These are phyloP conservation scores for Trichoderma sp. DNA, from an alignment of 2,329 filamentous ascomycete species.

Conservation along the genomic window DNA sequence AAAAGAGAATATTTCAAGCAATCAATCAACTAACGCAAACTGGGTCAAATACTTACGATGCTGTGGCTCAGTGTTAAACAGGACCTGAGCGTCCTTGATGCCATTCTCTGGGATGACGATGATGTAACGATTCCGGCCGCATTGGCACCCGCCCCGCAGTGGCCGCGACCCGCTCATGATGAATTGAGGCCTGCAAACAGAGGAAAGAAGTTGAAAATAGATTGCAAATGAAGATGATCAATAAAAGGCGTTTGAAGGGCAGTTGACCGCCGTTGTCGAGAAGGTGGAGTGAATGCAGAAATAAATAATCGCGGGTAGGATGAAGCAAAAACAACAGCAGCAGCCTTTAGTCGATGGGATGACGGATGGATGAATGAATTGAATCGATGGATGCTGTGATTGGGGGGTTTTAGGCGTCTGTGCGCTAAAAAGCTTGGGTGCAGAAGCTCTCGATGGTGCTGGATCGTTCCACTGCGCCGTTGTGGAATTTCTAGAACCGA, in stretches of 20 bases:
- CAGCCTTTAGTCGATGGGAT: not conserved
- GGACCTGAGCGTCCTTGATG: constrained; percentile 59
- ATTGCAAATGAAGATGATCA: not conserved
- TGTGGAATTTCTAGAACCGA: constrained; percentile 1
- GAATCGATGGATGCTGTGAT: not conserved
- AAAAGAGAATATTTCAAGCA: not conserved
- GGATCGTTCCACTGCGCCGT: constrained; percentile 10
- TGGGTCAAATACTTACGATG: constrained; percentile 61
- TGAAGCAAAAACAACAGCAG: not conserved
- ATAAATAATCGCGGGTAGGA: not conserved
- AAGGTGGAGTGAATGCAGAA: not conserved
- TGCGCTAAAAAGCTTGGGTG: not conserved
- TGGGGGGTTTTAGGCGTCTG: not conserved
- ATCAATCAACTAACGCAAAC: not conserved
- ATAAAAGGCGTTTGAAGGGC: not conserved
- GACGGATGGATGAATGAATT: not conserved
- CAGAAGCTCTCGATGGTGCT: not conserved
- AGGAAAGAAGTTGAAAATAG: not conserved
- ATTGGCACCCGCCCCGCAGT: constrained; percentile 76
- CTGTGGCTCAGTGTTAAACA: constrained; percentile 68
- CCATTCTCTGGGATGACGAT: constrained; percentile 64
- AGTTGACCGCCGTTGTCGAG: not conserved
- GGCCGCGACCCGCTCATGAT: constrained; percentile 50
- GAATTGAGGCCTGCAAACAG: not conserved
- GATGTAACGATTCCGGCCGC: constrained; percentile 79